Evolutionary conservation across 2,329 filamentous ascomycete genomes (phyloP).

Genomic region (Fusarium sp.): DNA sequence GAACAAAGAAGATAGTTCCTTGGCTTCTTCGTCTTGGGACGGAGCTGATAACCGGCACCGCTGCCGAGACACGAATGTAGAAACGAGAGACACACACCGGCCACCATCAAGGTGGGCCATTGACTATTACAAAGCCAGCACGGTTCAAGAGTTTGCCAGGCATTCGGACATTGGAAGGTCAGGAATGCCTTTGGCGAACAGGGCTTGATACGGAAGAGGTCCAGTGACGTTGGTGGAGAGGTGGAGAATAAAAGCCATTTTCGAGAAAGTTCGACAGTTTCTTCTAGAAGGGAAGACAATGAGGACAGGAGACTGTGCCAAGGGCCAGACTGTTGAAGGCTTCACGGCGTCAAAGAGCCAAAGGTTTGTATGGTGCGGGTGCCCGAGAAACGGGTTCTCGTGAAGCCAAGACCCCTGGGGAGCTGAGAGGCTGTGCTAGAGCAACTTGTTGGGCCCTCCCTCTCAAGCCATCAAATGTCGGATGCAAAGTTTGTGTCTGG

Average conservation of each 20-base stretch:
- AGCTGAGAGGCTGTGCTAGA: neutral
- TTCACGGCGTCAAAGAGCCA: neutral
- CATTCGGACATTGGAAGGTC: neutral
- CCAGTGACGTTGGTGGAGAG: neutral
- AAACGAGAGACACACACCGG: neutral
- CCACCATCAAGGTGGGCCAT: neutral
- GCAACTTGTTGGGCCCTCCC: conserved; percentile 2
- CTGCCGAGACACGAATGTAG: neutral
- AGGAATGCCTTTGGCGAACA: neutral
- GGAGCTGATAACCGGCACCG: neutral
- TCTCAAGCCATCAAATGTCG: neutral
- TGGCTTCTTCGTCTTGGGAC: neutral
- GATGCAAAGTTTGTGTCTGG: neutral
- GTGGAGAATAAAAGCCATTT: neutral
- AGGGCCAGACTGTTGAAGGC: neutral
- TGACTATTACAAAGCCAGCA: neutral
- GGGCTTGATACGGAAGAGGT: neutral
- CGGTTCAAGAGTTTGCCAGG: conserved; percentile 2
- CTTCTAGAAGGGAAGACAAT: conserved; percentile 18
- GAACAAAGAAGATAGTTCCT: neutral
- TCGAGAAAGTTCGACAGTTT: conserved; percentile 3
- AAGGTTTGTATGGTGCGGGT: neutral
- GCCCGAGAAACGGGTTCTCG: neutral
- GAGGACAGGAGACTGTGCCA: neutral
- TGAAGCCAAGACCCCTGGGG: neutral